Conservation (phyloP, 2,329 filamentous ascomycete species). For the Fonsecaea monophora region DNA sequence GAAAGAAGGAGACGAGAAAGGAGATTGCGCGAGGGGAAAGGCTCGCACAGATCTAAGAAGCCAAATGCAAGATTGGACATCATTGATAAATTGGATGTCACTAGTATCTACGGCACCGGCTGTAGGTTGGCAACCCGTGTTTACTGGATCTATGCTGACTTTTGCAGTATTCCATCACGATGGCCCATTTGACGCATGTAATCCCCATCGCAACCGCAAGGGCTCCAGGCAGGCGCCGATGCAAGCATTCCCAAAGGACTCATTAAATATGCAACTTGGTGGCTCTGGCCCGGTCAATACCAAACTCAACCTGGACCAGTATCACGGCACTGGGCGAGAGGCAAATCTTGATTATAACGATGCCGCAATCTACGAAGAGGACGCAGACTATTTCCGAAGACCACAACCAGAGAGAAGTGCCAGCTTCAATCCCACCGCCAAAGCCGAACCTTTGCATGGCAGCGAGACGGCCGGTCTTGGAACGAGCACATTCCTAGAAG, state of each 20-base stretch:
- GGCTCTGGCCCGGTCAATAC: constrained; percentile 84
- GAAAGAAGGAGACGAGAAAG: constrained; percentile 59
- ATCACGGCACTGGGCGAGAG: constrained; percentile 85
- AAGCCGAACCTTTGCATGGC: constrained; percentile 78
- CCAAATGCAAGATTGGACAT: constrained; percentile 69
- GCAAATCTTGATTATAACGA: constrained; percentile 80
- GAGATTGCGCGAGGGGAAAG: constrained; percentile 53
- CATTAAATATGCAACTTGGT: constrained; percentile 88
- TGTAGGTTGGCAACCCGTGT: constrained; percentile 62
- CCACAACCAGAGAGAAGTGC: constrained; percentile 47
- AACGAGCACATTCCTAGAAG: constrained; percentile 94
- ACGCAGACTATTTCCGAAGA: constrained; percentile 47
- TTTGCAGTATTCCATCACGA: constrained; percentile 90
- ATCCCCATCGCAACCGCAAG: constrained; percentile 89
- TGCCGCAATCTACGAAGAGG: constrained; percentile 47
- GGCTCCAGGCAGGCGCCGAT: constrained; percentile 85
- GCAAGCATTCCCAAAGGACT: constrained; percentile 93
- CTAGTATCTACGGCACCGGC: constrained; percentile 91
- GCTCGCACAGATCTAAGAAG: constrained; percentile 49
- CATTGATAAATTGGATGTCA: constrained; percentile 96
- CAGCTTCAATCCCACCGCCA: constrained; percentile 70
- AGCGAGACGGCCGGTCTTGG: constrained; percentile 83
- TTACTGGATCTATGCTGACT: constrained; percentile 17
- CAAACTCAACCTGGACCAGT: constrained; percentile 82
- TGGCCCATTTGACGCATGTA: constrained; percentile 94